Base-by-base conservation (phyloP, 169 alveolate species). In the Plasmodium inui region DNA sequence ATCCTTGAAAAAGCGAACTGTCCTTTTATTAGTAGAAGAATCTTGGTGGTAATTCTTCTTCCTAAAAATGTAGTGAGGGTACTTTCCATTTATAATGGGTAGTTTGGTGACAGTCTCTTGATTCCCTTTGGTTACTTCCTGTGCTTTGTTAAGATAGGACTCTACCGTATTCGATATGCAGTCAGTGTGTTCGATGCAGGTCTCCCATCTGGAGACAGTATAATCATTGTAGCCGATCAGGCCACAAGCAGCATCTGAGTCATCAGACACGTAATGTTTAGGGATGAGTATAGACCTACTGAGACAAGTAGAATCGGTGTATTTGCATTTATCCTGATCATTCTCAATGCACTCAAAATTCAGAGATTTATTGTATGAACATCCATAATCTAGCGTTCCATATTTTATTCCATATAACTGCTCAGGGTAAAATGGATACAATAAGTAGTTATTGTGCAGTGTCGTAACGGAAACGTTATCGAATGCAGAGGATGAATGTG, bases 381-480 rank as follows among this genome's bases (percentile, higher is more conserved):
- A 86, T 3, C 93, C 93, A 55, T 86, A 86, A n/a, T 86, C 93
- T 26, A 86, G 9, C n/a, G 93, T 86, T 10, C 80, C 93, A 53
- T 86, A 86, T 74, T 86, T 86, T 2, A 86, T 74, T 3, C 81
- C 81, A 55, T 86, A 76, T 50, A 86, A 86, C 26, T 86, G 82
- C 37, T 61, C 93, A 12, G 93, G 93, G 34, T 76, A 86, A 76
- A 86, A 86, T 41, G 93, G 93, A 22, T 86, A 86, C 81, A 86
- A 76, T n/a, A 86, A 67, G 44, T 32, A 86, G 5, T 86, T 46
- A 9, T 76, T 74, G 37, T 86, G 44, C 17, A 86, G 26, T 9
- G 26, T 32, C 10, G 93, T 86, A 9, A 86, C 76, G 22, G 19
- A 74, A n/a, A 86, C 81, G 30, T 86, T 76, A 53, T 86, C 93